These are phyloP conservation scores for Phlegmacium glaucopus DNA, from an alignment of 768 basidiomycete genomes.

Conservation along the genomic window DNA sequence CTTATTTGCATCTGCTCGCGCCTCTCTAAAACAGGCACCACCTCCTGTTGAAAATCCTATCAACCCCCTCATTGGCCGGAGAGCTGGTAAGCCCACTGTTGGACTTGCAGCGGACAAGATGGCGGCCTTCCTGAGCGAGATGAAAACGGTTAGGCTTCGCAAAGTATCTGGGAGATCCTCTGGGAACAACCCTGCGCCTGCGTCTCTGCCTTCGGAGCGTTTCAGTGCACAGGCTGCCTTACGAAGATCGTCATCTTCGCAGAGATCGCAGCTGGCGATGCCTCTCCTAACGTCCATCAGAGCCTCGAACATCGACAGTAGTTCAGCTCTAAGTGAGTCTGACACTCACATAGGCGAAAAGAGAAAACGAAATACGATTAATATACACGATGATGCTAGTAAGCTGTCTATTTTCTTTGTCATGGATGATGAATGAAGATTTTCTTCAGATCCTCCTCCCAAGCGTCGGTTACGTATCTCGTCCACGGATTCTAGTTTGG, in stretches of 20 bases:
- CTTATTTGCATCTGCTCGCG: conserved; percentile 59
- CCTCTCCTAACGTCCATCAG: conserved; percentile 2
- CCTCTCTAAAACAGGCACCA: conserved; percentile 57
- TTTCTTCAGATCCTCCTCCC: conserved; percentile 20
- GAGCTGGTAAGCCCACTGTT: conserved; percentile 61
- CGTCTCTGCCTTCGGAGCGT: conserved; percentile 2
- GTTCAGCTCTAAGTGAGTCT: conserved; percentile 3
- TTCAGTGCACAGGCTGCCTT: not conserved
- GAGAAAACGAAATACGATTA: conserved; percentile 31
- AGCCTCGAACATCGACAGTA: not conserved
- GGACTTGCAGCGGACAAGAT: conserved; percentile 80
- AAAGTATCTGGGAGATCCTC: conserved; percentile 36
- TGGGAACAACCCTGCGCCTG: conserved; percentile 1
- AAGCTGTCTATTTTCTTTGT: conserved; percentile 12
- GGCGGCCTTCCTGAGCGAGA: conserved; percentile 76
- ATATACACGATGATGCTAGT: conserved; percentile 30
- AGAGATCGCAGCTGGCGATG: not conserved
- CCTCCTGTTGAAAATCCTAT: conserved; percentile 67
- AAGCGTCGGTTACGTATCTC: conserved; percentile 36
- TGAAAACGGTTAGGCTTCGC: conserved; percentile 70
- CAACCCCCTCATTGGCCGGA: conserved; percentile 41
- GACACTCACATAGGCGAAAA: conserved; percentile 24
- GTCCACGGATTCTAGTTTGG: conserved; percentile 24
- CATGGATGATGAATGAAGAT: not conserved
- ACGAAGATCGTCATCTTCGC: conserved; percentile 4